Percentiles rank a stretch among this genome's conserved stretches.
These are phyloP conservation scores for Mycothermus thermophilus DNA, from an alignment of 495 filamentous ascomycete species.

Conservation along the genomic window DNA sequence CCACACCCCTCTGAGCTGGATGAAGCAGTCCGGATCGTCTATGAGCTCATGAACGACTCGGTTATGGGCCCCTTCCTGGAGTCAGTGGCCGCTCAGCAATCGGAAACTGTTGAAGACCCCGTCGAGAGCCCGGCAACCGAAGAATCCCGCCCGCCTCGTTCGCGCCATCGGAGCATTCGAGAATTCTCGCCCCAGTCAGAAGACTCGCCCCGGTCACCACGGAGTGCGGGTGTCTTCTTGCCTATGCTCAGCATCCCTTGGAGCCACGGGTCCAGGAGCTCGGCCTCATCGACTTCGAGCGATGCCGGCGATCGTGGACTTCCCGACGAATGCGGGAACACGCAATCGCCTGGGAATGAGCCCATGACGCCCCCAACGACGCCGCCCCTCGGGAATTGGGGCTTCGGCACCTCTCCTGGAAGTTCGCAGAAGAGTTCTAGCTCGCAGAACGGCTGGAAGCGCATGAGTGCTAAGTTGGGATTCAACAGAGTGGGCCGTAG, in stretches of 20 bases:
- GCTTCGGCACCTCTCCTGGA: constrained; percentile 33
- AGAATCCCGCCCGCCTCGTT: constrained; percentile 24
- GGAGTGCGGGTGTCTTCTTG: constrained; percentile 27
- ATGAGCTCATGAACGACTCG: constrained; percentile 94
- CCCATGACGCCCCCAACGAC: constrained; percentile 86
- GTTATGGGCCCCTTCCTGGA: constrained; percentile 76
- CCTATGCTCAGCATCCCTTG: constrained; percentile 31
- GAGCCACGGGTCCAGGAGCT: constrained; percentile 22
- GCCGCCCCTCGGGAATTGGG: constrained; percentile 54
- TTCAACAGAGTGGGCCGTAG: constrained; percentile 45
- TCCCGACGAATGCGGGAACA: constrained; percentile 38
- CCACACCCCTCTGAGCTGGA: constrained; percentile 69
- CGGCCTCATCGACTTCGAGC: constrained; percentile 25
- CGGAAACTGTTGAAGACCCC: constrained; percentile 15
- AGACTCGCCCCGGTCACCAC: constrained; percentile 30
- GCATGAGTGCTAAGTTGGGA: constrained; percentile 65
- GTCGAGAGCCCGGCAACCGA: no score
- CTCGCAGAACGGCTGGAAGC: constrained; percentile 60
- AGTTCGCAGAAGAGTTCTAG: constrained; percentile 37
- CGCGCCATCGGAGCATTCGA: constrained; percentile 25
- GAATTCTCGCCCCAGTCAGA: constrained; percentile 17
- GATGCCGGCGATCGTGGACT: constrained; percentile 22
- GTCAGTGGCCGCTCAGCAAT: constrained; percentile 29
- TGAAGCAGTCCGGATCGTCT: constrained; percentile 78
- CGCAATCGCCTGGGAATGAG: constrained; percentile 40